phyloP scores from a whole-genome alignment of 345 rosid species.

The Barbarea vulgaris region DNA sequence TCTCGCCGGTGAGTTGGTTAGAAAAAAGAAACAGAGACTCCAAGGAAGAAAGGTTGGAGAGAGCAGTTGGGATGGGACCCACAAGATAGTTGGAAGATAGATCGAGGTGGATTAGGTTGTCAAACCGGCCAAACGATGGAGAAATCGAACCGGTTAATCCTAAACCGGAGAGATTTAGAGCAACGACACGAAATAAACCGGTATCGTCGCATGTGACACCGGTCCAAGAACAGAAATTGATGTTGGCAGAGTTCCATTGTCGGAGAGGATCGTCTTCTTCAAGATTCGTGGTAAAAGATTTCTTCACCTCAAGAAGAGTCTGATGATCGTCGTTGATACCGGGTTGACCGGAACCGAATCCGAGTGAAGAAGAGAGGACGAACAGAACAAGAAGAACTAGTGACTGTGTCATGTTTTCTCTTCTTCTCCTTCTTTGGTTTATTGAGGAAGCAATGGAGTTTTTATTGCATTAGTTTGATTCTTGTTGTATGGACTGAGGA shows the following conservation, averaged over 20 bases:
- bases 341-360: conserved; percentile 35
- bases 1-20: conserved; percentile 80
- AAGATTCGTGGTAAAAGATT: conserved; percentile 46
- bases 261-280: conserved; percentile 44
- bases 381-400: conserved; percentile 25
- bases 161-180: conserved; percentile 66
- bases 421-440: not conserved
- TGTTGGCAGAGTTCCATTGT: conserved; percentile 60
- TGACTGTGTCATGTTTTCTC: conserved; percentile 15
- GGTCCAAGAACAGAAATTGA: conserved; percentile 65
- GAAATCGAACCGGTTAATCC: conserved; percentile 70
- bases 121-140: conserved; percentile 61
- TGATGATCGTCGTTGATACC: conserved; percentile 42
- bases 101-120: conserved; percentile 85
- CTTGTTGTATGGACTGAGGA: not conserved
- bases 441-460: not conserved
- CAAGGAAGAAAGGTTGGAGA: conserved; percentile 74
- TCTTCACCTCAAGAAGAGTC: conserved; percentile 62
- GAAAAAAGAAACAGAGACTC: conserved; percentile 81
- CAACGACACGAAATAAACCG: conserved; percentile 49
- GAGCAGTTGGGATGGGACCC: conserved; percentile 89
- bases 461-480: conserved; percentile 21
- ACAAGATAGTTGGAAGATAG: conserved; percentile 77
- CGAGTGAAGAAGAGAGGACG: conserved; percentile 34
- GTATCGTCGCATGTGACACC: conserved; percentile 62